Conservation (phyloP, 306 rosid species). For the Begonia fuchsioides region DNA sequence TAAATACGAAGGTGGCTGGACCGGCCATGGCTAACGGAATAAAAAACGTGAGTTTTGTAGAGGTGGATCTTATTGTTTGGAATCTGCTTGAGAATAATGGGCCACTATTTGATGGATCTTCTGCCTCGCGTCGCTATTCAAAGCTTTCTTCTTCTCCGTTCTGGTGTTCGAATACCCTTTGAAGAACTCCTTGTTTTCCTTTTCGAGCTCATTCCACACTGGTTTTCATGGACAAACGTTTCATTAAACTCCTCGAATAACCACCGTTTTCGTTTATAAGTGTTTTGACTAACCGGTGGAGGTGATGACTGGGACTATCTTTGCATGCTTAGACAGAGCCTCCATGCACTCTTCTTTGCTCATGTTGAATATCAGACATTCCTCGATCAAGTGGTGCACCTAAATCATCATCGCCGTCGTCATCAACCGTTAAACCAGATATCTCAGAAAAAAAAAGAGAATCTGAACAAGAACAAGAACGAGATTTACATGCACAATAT, state of each 20-base stretch:
- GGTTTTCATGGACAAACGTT: not conserved
- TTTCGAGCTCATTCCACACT: slow-evolving; percentile 94
- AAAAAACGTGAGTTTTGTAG: too few relatives aligned
- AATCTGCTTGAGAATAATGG: slow-evolving; percentile 11
- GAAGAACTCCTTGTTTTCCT: slow-evolving; percentile 88
- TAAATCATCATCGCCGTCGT: slow-evolving; percentile 6
- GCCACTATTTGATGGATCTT: slow-evolving; percentile 21
- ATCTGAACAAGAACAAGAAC: not conserved
- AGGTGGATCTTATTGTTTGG: too few relatives aligned
- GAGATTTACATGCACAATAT: not conserved
- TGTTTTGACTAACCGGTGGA: slow-evolving; percentile 46
- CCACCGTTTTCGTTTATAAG: not conserved
- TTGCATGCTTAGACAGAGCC: slow-evolving; percentile 84
- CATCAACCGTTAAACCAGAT: not conserved
- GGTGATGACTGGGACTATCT: slow-evolving; percentile 72
- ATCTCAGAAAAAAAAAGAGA: not conserved
- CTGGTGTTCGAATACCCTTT: slow-evolving; percentile 42
- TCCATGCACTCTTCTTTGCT: slow-evolving; percentile 92
- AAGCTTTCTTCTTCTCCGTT: slow-evolving; percentile 13
- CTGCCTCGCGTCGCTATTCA: slow-evolving; percentile 20
- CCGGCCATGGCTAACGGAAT: too few relatives aligned
- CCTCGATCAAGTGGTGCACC: slow-evolving; percentile 92
- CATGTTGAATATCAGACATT: slow-evolving; percentile 85
- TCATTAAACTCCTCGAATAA: not conserved
- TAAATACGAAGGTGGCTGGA: too few relatives aligned